These are phyloP conservation scores for Podaxis rugospora DNA, from an alignment of 768 basidiomycete species.

Conservation along the genomic window DNA sequence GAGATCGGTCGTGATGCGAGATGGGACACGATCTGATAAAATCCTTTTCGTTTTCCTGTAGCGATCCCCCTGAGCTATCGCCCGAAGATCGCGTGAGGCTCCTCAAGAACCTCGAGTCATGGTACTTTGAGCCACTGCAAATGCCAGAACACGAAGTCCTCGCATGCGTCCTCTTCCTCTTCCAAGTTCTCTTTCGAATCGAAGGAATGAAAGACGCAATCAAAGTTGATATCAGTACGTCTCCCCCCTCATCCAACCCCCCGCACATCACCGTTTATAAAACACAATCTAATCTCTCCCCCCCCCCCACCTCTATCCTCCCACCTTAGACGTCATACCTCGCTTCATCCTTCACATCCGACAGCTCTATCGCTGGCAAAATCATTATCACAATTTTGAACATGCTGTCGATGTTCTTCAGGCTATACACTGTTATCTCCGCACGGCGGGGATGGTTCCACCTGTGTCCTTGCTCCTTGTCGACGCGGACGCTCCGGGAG, in stretches of 20 bases:
- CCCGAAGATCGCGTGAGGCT: conserved; percentile 53
- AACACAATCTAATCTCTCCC: too few relatives aligned
- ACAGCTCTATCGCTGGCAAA: conserved; percentile 85
- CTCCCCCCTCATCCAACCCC: conserved; percentile 1
- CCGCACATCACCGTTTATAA: too few relatives aligned
- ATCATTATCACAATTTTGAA: conserved; percentile 97
- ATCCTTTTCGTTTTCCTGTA: conserved; percentile 16
- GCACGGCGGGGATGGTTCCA: conserved; percentile 76
- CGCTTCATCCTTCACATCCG: conserved; percentile 83
- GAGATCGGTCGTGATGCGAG: not conserved
- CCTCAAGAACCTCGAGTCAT: conserved; percentile 65
- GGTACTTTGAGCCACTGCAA: conserved; percentile 89
- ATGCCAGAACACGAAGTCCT: conserved; percentile 80
- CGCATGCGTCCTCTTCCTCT: conserved; percentile 78
- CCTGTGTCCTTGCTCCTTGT: conserved; percentile 59
- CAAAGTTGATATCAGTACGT: conserved; percentile 56
- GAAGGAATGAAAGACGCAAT: conserved; percentile 65
- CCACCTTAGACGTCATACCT: conserved; percentile 59
- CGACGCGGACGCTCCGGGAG: conserved; percentile 28
- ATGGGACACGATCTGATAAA: not conserved
- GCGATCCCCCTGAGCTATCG: conserved; percentile 44
- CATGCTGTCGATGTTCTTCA: conserved; percentile 97
- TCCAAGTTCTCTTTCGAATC: conserved; percentile 79
- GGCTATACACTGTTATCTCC: conserved; percentile 83
- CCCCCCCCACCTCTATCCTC: conserved; percentile 14